These are phyloP conservation scores for Globisporangium carolinianum DNA, from an alignment of 352 stramenopile genomes.

Conservation along the genomic window DNA sequence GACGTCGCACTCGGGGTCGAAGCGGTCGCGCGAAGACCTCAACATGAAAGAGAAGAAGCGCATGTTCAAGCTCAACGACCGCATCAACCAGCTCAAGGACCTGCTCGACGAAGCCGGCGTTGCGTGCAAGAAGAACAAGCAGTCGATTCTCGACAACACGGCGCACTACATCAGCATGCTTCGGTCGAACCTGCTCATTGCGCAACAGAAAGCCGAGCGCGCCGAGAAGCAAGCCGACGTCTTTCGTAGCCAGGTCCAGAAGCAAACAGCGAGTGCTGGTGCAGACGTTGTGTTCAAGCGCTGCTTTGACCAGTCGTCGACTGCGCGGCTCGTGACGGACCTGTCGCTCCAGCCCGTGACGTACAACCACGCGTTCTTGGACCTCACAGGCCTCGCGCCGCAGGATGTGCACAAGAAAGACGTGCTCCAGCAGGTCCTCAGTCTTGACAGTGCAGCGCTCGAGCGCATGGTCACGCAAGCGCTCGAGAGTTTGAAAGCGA, in stretches of 20 bases:
- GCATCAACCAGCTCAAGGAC: conserved; percentile 71
- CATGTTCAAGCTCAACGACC: conserved; percentile 87
- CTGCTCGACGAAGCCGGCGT: conserved; percentile 56
- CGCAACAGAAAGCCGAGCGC: conserved; percentile 49
- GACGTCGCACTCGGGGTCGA: conserved; percentile 24
- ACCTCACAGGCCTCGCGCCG: conserved; percentile 33
- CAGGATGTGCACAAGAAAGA: conserved; percentile 31
- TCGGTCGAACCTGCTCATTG: conserved; percentile 46
- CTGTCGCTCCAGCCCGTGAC: conserved; percentile 42
- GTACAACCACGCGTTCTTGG: conserved; percentile 50
- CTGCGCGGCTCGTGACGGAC: conserved; percentile 44
- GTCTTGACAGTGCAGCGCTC: conserved; percentile 42
- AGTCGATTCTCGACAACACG: conserved; percentile 66
- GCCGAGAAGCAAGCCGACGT: conserved; percentile 42
- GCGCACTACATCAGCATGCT: conserved; percentile 67
- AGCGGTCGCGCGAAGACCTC: conserved; percentile 69
- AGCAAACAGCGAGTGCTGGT: conserved; percentile 11
- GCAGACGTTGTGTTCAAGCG: conserved; percentile 45
- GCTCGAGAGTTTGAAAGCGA: conserved; percentile 30
- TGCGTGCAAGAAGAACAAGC: conserved; percentile 74
- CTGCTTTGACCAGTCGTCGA: conserved; percentile 65
- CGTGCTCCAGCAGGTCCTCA: conserved; percentile 32
- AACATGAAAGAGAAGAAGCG: conserved; percentile 87
- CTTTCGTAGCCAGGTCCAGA: conserved; percentile 15
- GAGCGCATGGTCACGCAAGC: conserved; percentile 36